A percentile compares a stretch with the other conserved stretches of the same genome.
Conservation (phyloP, 2,329 filamentous ascomycete genomes). For the Fusarium haematococcum region DNA sequence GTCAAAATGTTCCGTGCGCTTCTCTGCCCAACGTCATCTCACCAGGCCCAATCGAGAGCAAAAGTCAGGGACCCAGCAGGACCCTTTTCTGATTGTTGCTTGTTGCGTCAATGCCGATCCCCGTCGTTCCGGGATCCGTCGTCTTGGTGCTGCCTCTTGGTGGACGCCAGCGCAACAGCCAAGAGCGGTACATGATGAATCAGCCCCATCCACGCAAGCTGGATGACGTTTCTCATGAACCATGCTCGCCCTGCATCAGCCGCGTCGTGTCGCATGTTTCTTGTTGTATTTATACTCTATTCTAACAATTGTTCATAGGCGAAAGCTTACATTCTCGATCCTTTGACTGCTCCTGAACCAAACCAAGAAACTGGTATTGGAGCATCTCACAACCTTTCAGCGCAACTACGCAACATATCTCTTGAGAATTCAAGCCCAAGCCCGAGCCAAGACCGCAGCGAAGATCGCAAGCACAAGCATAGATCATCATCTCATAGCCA, state of each 20-base stretch:
- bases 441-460: constrained; percentile 7
- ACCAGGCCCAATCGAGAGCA: constrained; percentile 15
- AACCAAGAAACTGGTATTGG: constrained; percentile 70
- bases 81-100: constrained; percentile 35
- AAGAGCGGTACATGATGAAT: constrained; percentile 14
- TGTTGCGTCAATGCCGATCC: constrained; percentile 41
- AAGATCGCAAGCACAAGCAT: constrained; percentile 17
- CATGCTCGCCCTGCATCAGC: constrained; percentile 10
- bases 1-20: constrained; percentile 14
- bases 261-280: not conserved
- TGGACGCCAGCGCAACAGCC: constrained; percentile 31
- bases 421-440: constrained; percentile 26
- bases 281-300: not conserved
- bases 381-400: constrained; percentile 39
- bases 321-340: constrained; percentile 75
- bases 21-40: constrained; percentile 39
- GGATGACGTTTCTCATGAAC: constrained; percentile 32
- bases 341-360: constrained; percentile 75
- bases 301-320: constrained; percentile 59
- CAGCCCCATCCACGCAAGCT: constrained; percentile 40
- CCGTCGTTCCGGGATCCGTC: constrained; percentile 11
- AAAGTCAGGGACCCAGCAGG: constrained; percentile 33
- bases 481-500: constrained; percentile 13
- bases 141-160: constrained; percentile 28
- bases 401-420: constrained; percentile 33